phyloP scores from a whole-genome alignment of 2,329 filamentous ascomycete genomes.

The Xylariomycetidae sp. region DNA sequence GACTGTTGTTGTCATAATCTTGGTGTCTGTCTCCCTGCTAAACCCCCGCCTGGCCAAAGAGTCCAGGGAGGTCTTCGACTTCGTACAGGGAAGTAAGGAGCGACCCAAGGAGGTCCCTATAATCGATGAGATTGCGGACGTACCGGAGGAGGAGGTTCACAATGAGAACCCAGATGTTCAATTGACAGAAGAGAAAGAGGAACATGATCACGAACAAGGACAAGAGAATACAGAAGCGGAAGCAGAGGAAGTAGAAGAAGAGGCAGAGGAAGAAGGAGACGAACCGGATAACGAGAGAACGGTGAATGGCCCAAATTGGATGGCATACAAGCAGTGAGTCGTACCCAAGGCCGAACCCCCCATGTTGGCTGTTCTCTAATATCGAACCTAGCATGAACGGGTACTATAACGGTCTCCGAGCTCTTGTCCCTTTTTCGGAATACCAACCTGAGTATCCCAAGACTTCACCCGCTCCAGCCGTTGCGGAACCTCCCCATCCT shows the following conservation, averaged over 20 bases:
- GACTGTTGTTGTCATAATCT: conserved; percentile 36
- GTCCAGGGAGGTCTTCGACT: conserved; percentile 23
- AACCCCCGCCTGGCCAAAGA: conserved; percentile 20
- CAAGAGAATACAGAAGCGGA: too few relatives aligned
- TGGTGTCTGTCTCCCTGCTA: conserved; percentile 38
- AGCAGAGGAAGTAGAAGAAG: conserved; percentile 11
- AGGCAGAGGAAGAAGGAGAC: conserved; percentile 14
- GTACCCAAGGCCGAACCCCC: too few relatives aligned
- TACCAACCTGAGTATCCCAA: conserved; percentile 73
- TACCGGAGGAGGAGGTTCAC: too few relatives aligned
- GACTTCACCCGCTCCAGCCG: conserved; percentile 6
- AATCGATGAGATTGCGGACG: too few relatives aligned
- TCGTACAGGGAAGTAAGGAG: conserved; percentile 22
- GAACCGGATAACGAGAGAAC: too few relatives aligned
- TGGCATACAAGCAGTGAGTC: conserved; percentile 40
- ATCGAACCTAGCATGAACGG: conserved; percentile 69
- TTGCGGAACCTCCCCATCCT: conserved; percentile 15
- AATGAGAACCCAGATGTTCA: too few relatives aligned
- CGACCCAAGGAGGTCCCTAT: too few relatives aligned
- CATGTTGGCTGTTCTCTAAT: too few relatives aligned
- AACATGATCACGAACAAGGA: too few relatives aligned
- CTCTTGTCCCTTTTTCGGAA: conserved; percentile 57
- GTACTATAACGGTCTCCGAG: conserved; percentile 75
- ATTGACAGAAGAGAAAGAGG: too few relatives aligned
- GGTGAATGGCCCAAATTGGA: conserved; percentile 29